These are phyloP conservation scores for Phaeosphaeria sp. DNA, from an alignment of 2,329 filamentous ascomycete species.

Conservation along the genomic window DNA sequence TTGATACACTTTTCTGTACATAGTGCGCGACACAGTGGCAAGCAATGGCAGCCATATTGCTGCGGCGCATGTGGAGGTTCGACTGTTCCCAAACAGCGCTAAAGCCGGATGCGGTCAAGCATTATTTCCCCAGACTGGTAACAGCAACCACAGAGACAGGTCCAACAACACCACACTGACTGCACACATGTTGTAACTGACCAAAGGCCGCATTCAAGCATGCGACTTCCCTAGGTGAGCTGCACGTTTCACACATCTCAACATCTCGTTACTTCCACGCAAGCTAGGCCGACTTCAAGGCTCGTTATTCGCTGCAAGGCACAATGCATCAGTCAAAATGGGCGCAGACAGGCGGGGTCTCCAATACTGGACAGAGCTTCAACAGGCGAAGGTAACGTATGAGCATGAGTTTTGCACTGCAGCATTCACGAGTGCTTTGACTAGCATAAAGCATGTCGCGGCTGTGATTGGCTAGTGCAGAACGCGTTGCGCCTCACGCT, in stretches of 20 bases:
- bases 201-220: neutral
- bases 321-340: slow-evolving; percentile 26
- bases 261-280: slow-evolving; percentile 9
- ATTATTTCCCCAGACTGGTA: slow-evolving; percentile 2
- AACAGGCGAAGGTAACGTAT: slow-evolving; percentile 28
- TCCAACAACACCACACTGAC: neutral
- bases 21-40: slow-evolving; percentile 16
- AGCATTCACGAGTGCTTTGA: slow-evolving; percentile 7
- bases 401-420: slow-evolving; percentile 11
- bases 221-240: neutral
- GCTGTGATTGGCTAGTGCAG: slow-evolving; percentile 28
- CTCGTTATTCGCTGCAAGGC: neutral
- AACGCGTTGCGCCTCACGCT: slow-evolving; percentile 24
- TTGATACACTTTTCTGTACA: slow-evolving; percentile 18
- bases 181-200: neutral
- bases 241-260: neutral
- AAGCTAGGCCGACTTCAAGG: slow-evolving; percentile 7
- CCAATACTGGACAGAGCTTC: slow-evolving; percentile 5
- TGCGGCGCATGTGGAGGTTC: slow-evolving; percentile 14
- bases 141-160: neutral
- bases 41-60: neutral
- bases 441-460: slow-evolving; percentile 6
- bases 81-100: slow-evolving; percentile 8
- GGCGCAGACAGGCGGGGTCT: slow-evolving; percentile 12
- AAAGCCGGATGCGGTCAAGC: neutral